Evolutionary conservation across 2,329 filamentous ascomycete genomes (phyloP), one percentile per base, ranked within the genome.

Genomic region (Colletotrichum noveboracense): DNA sequence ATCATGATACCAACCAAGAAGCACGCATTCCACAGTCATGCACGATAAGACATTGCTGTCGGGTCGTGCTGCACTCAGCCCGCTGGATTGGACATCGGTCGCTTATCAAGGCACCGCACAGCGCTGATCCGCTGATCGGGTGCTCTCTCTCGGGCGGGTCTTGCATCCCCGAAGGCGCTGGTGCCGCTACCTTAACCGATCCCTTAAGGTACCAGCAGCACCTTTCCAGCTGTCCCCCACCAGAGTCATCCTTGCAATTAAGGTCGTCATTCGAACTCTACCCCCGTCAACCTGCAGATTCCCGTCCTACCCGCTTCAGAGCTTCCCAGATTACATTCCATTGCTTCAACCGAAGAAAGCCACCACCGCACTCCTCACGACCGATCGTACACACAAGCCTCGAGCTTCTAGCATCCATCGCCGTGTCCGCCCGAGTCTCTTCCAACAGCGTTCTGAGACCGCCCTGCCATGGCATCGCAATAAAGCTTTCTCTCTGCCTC

Each of bases 251-350:
- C 74, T 71, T 76, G 74, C 62, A 76, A 52, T 52, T 67, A 62
- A 74, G 66, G 74, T 75, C 71, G 74, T 76, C 74, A 76, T 75
- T 75, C 70, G 56, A 73, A 61, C 72, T 66, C 21, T 64, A 68
- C 56, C 66, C 74, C 74, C 70, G 66, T 75, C 56, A n/a, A 65
- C 73, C 73, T 68, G 64, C 74, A 66, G 72, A 72, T 60, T 68
- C 70, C 70, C 70, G 69, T 73, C 43, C 70, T 68, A 68, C 64
- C 73, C 64, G 70, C 70, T 32, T 24, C 64, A 68, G 66, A 75
- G 73, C 73, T 75, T 65, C 70, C 10, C 43, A 21, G 43, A 52
- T 70, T 24, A 34, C 30, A 72, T 18, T 69, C 26, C 52, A 48
- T 71, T 56, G 61, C 43, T 52, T 56, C 64, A 73, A 21, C 21